phyloP scores from a whole-genome alignment of 2,329 filamentous ascomycete species.

The Alternaria ethzedia region DNA sequence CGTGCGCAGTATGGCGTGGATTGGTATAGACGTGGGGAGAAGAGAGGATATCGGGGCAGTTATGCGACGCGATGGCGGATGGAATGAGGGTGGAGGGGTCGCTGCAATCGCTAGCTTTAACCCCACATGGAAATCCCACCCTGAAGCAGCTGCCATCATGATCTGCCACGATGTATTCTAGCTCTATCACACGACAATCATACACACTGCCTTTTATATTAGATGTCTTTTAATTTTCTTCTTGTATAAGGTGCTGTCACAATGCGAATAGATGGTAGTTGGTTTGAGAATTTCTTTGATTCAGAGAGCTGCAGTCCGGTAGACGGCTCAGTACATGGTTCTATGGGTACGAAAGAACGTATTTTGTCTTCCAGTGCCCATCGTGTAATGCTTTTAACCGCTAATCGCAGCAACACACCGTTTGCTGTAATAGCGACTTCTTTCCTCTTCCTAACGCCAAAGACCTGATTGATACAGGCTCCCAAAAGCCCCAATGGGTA shows the following conservation, averaged over 20 bases:
- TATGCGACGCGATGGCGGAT: background rate
- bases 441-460: constrained; percentile 17
- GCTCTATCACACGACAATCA: background rate
- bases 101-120: background rate
- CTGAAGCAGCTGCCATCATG: background rate
- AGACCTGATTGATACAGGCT: constrained; percentile 10
- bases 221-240: background rate
- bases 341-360: constrained; percentile 22
- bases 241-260: background rate
- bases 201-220: background rate
- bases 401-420: constrained; percentile 11
- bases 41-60: background rate
- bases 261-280: background rate
- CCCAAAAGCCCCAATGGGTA: constrained; percentile 6
- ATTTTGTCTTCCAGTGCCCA: constrained; percentile 10
- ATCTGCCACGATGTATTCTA: background rate
- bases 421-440: constrained; percentile 13
- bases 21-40: background rate
- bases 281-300: constrained; percentile 12
- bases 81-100: background rate
- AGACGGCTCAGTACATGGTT: constrained; percentile 11
- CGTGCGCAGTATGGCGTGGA: background rate
- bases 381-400: constrained; percentile 12
- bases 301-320: constrained; percentile 7
- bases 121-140: background rate